phyloP scores from a whole-genome alignment of 2,329 filamentous ascomycete genomes.

The Amauroascus verrucosus region DNA sequence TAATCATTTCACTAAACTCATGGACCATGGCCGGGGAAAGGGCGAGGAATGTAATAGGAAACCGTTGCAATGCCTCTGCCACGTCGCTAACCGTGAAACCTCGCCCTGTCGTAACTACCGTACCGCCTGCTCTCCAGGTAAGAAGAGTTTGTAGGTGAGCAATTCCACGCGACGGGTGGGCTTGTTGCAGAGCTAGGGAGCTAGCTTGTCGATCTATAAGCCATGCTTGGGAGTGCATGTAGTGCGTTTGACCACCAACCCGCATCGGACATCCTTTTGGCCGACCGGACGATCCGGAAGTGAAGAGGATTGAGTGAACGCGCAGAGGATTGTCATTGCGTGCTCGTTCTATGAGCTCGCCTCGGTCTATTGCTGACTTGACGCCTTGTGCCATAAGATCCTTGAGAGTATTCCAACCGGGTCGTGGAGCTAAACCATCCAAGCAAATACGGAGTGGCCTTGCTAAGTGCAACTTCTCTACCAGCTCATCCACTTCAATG shows the following conservation, averaged over 20 bases:
- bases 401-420: not conserved
- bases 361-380: not conserved
- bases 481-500: not conserved
- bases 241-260: not conserved
- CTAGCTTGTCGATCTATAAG: not conserved
- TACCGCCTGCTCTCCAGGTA: slow-evolving; percentile 1
- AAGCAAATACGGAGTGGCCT: not conserved
- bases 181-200: not conserved
- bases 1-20: not conserved
- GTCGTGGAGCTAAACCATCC: not conserved
- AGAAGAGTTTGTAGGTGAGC: not conserved
- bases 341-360: not conserved
- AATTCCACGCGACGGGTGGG: not conserved
- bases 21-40: slow-evolving; percentile 1
- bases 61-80: not conserved
- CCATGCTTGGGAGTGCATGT: not conserved
- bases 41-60: not conserved
- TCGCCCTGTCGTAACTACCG: not conserved
- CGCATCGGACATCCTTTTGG: slow-evolving; percentile 4
- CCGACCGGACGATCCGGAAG: not conserved
- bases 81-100: not conserved
- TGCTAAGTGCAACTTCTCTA: not conserved
- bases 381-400: not conserved
- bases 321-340: not conserved
- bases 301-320: slow-evolving; percentile 1